These are phyloP conservation scores for Hortiboletus flavorubellus DNA, from an alignment of 768 basidiomycete species.

Conservation along the genomic window DNA sequence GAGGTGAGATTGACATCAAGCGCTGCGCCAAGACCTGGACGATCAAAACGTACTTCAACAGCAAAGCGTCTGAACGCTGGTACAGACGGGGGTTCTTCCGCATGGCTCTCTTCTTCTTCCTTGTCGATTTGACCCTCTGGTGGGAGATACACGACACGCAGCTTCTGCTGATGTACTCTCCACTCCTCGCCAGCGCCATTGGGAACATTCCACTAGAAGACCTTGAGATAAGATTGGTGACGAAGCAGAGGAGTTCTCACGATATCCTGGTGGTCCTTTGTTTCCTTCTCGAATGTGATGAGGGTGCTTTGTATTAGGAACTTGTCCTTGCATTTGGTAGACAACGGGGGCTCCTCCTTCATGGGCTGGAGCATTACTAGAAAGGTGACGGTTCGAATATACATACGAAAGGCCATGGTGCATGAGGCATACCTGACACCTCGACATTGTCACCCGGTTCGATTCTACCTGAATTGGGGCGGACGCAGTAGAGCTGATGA, in stretches of 20 bases:
- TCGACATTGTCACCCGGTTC: slow-evolving; percentile 95
- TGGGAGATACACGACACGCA: slow-evolving; percentile 86
- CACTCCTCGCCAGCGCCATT: slow-evolving; percentile 51
- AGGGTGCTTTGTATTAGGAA: slow-evolving; percentile 95
- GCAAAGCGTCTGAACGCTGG: slow-evolving; percentile 19
- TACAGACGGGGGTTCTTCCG: slow-evolving; percentile 10
- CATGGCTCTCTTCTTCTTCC: slow-evolving; percentile 64
- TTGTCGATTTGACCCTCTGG: slow-evolving; percentile 81
- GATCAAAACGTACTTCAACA: slow-evolving; percentile 36
- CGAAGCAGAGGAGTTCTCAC: slow-evolving; percentile 47
- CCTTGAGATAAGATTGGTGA: slow-evolving; percentile 6
- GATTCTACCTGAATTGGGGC: slow-evolving; percentile 96
- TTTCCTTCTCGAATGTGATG: slow-evolving; percentile 88
- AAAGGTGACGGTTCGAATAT: slow-evolving; percentile 1
- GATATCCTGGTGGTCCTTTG: slow-evolving; percentile 72
- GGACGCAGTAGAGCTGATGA: slow-evolving; percentile 85
- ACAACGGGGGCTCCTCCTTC: slow-evolving; percentile 88
- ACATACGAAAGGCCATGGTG: slow-evolving; percentile 8
- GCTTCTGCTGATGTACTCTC: slow-evolving; percentile 90
- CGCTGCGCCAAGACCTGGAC: neutral
- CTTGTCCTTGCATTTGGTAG: slow-evolving; percentile 97
- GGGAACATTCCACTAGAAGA: slow-evolving; percentile 56
- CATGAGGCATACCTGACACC: slow-evolving; percentile 70
- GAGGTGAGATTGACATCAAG: slow-evolving; percentile 4
- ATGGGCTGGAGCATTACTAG: slow-evolving; percentile 96